Conservation (phyloP, 805 yeast species). For the Candida loeiensis region DNA sequence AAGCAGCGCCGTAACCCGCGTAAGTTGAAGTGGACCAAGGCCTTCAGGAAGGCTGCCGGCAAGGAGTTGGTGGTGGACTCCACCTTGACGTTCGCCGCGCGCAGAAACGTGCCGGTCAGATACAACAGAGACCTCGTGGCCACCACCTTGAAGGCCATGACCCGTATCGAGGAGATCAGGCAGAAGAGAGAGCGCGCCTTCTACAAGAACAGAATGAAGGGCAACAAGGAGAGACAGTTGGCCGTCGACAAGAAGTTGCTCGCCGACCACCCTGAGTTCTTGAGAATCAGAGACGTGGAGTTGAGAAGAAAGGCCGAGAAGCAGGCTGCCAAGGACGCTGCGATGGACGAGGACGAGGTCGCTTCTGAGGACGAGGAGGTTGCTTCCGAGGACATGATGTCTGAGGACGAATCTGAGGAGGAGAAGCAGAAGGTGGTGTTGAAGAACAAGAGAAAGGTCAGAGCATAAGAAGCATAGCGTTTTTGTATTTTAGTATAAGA, state of each 20-base stretch:
- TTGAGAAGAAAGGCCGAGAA: conserved; percentile 71
- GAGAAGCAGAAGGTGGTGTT: conserved; percentile 55
- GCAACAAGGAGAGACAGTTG: conserved; percentile 84
- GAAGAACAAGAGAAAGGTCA: conserved; percentile 55
- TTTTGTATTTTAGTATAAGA: not conserved
- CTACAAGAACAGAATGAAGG: conserved; percentile 99
- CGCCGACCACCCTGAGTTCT: conserved; percentile 81
- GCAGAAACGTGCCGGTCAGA: conserved; percentile 97
- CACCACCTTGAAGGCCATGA: conserved; percentile 92
- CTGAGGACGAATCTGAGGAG: conserved; percentile 40
- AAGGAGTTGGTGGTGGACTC: conserved; percentile 97
- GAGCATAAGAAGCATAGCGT: conserved; percentile 9
- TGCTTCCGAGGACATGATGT: conserved; percentile 40
- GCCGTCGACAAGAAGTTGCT: conserved; percentile 86
- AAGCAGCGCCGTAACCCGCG: conserved; percentile 98
- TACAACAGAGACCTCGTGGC: conserved; percentile 95
- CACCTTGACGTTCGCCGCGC: conserved; percentile 91
- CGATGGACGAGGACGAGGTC: conserved; percentile 40
- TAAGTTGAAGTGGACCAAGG: conserved; percentile 97
- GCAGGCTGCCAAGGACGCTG: conserved; percentile 56
- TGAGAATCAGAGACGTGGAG: conserved; percentile 92
- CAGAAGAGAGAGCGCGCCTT: conserved; percentile 95
- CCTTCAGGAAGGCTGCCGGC: conserved; percentile 98
- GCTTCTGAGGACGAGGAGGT: conserved; percentile 30
- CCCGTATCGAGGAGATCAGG: conserved; percentile 93